These are phyloP conservation scores for Dendrobium nobile DNA, from an alignment of 106 monocot genomes.

Conservation along the genomic window DNA sequence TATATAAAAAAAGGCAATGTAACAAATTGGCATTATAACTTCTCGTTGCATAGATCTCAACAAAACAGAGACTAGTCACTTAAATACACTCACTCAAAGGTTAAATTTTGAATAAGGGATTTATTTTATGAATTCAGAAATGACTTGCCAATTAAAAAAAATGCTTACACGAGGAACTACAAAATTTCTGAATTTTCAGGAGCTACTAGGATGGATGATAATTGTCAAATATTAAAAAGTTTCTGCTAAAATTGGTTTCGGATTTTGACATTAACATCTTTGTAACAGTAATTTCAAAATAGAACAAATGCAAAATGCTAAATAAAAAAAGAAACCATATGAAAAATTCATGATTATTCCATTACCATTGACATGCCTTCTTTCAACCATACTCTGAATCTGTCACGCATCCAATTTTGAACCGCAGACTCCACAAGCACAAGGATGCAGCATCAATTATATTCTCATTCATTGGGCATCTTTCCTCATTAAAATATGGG, in stretches of 20 bases:
- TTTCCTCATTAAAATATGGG: conserved; percentile 1
- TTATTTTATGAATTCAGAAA: background rate
- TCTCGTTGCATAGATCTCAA: background rate
- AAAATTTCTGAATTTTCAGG: background rate
- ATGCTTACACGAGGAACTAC: background rate
- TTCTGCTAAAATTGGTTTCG: background rate
- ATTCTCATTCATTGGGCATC: background rate
- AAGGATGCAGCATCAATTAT: background rate
- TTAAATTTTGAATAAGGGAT: background rate
- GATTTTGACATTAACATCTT: background rate
- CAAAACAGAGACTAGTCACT: background rate
- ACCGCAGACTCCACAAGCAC: background rate
- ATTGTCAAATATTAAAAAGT: background rate
- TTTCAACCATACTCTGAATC: background rate
- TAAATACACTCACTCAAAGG: background rate
- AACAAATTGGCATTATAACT: background rate
- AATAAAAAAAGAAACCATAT: background rate
- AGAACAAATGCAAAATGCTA: background rate
- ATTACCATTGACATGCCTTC: background rate
- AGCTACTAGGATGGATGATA: too few relatives aligned
- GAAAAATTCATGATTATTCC: background rate
- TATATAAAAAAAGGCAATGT: conserved; percentile 16
- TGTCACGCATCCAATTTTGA: background rate
- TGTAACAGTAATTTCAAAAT: background rate
- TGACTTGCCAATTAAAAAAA: background rate